Percentiles rank a stretch among this genome's conserved stretches.
These are phyloP conservation scores for Triangularia setosa DNA, from an alignment of 2,329 filamentous ascomycete genomes.

Conservation along the genomic window DNA sequence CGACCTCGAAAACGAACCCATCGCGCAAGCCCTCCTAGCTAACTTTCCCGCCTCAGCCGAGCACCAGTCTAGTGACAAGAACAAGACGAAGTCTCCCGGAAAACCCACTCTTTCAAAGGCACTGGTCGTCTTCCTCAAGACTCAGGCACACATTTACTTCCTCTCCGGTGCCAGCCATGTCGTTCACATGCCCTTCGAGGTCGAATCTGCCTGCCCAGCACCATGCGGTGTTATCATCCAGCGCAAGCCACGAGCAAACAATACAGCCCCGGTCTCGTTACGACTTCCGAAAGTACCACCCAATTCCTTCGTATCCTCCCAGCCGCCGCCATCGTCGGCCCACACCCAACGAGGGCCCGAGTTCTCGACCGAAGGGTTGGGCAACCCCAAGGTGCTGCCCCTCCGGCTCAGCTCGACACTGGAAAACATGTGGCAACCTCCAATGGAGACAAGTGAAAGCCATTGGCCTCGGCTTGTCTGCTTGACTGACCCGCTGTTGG, in stretches of 20 bases:
- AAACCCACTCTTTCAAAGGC: constrained; percentile 53
- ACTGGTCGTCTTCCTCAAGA: constrained; percentile 85
- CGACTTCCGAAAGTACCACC: constrained; percentile 64
- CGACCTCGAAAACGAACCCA: constrained; percentile 77
- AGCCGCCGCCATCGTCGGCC: constrained; percentile 51
- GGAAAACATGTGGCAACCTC: constrained; percentile 55
- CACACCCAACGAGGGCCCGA: constrained; percentile 41
- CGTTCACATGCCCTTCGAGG: constrained; percentile 90
- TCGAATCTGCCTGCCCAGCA: constrained; percentile 79
- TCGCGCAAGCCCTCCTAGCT: constrained; percentile 82
- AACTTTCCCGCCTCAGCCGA: constrained; percentile 63
- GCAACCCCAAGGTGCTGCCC: constrained; percentile 51
- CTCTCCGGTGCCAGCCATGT: constrained; percentile 83
- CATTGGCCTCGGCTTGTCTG: constrained; percentile 75
- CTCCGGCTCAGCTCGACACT: constrained; percentile 51
- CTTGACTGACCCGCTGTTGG: constrained; percentile 78
- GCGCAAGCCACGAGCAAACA: constrained; percentile 61
- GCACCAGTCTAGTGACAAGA: constrained; percentile 4
- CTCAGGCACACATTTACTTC: constrained; percentile 91
- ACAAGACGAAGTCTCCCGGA: constrained; percentile 12
- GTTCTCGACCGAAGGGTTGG: constrained; percentile 56
- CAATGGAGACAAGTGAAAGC: constrained; percentile 49
- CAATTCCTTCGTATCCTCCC: constrained; percentile 76
- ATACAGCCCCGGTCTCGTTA: constrained; percentile 47
- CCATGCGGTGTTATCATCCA: constrained; percentile 83